phyloP scores from a whole-genome alignment of 2,329 filamentous ascomycete genomes.

The Stemphylium vesicarium region DNA sequence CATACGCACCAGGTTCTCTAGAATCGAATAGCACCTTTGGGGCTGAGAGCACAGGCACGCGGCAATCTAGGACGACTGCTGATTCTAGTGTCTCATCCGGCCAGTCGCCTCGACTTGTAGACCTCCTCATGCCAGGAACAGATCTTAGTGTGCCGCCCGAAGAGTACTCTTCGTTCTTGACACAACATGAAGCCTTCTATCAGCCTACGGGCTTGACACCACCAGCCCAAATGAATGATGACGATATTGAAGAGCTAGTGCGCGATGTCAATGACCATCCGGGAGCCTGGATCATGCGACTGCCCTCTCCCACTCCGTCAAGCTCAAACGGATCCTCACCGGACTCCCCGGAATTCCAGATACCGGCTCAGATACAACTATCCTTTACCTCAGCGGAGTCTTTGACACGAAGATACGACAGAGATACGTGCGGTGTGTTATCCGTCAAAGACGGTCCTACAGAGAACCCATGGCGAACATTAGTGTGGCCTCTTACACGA shows the following conservation, averaged over 20 bases:
- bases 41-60: conserved; percentile 36
- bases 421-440: conserved; percentile 71
- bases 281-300: conserved; percentile 47
- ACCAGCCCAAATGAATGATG: conserved; percentile 39
- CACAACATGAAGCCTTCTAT: conserved; percentile 46
- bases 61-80: conserved; percentile 35
- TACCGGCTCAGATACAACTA: conserved; percentile 57
- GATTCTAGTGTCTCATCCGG: conserved; percentile 50
- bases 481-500: conserved; percentile 72
- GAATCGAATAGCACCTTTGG: conserved; percentile 50
- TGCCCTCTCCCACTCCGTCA: conserved; percentile 47
- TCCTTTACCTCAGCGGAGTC: conserved; percentile 63
- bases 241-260: conserved; percentile 62
- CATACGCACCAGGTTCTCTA: conserved; percentile 43
- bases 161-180: conserved; percentile 42
- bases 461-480: conserved; percentile 74
- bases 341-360: conserved; percentile 26
- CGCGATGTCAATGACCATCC: conserved; percentile 46
- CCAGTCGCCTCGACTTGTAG: conserved; percentile 56
- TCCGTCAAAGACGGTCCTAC: conserved; percentile 72
- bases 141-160: conserved; percentile 53
- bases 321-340: conserved; percentile 45
- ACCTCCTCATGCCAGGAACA: conserved; percentile 57
- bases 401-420: conserved; percentile 68
- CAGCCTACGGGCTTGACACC: conserved; percentile 39